Percentiles rank a stretch among this genome's conserved stretches.
Evolutionary conservation across 1,284 basidiomycete species (phyloP).

Genomic region (Meripilus lineatus): DNA sequence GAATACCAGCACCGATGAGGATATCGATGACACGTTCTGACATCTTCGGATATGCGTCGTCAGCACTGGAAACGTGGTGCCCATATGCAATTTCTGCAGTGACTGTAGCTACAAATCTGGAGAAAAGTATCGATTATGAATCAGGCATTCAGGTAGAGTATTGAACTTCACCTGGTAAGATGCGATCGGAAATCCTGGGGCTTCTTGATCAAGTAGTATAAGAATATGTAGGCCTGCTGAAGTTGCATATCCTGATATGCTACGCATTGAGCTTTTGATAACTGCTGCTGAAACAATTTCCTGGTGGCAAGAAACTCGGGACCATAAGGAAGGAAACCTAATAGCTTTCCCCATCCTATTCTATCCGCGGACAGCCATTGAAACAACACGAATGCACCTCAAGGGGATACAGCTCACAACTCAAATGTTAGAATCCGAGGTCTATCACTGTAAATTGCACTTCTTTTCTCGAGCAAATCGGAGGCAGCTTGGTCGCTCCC

Average conservation of each 20-base stretch:
- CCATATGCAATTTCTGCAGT: background rate
- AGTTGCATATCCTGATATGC: background rate
- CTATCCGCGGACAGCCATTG: background rate
- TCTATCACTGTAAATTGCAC: slow-evolving; percentile 13
- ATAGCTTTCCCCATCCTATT: background rate
- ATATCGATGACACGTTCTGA: background rate
- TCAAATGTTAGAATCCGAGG: slow-evolving; percentile 6
- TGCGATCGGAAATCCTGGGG: background rate
- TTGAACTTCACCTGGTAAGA: background rate
- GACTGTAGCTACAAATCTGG: background rate
- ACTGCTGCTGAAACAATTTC: background rate
- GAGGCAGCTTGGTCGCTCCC: slow-evolving; percentile 7
- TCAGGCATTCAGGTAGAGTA: background rate
- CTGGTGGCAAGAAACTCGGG: background rate
- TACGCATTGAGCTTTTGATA: background rate
- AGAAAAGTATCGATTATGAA: background rate
- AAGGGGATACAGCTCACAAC: slow-evolving; percentile 4
- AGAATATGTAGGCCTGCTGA: background rate
- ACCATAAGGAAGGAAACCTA: background rate
- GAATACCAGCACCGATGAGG: background rate
- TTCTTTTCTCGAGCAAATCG: slow-evolving; percentile 16
- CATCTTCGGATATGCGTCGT: background rate
- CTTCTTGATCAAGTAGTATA: background rate
- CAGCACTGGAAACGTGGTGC: background rate
- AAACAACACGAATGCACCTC: no score